Evolutionary conservation across 768 basidiomycete species (phyloP).

Genomic region (Guyanaporus albipodus): DNA sequence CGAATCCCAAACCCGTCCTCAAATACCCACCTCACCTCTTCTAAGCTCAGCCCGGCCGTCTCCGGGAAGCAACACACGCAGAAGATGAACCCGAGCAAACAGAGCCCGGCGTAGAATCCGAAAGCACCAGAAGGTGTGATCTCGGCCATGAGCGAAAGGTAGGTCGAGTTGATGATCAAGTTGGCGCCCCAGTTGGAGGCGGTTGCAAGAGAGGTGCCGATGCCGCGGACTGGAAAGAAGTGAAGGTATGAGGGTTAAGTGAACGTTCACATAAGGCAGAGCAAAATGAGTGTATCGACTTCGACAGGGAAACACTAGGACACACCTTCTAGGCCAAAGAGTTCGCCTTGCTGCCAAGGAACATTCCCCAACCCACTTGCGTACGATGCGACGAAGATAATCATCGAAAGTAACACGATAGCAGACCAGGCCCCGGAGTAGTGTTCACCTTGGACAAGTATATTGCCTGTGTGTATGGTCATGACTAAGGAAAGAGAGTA

Average conservation of each 20-base stretch:
- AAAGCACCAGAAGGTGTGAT: conserved; percentile 77
- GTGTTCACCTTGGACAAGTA: conserved; percentile 53
- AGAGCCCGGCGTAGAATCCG: conserved; percentile 72
- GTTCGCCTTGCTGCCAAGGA: conserved; percentile 85
- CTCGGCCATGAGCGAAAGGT: conserved; percentile 69
- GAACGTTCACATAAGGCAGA: not conserved
- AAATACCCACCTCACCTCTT: conserved; percentile 64
- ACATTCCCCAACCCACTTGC: conserved; percentile 77
- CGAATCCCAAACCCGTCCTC: conserved; percentile 59
- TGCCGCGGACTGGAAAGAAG: conserved; percentile 54
- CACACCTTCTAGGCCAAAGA: conserved; percentile 70
- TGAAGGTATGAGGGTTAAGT: not conserved
- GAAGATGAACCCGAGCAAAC: conserved; percentile 66
- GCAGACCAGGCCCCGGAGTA: conserved; percentile 63
- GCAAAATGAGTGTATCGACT: not conserved
- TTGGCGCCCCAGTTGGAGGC: conserved; percentile 79
- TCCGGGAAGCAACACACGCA: conserved; percentile 72
- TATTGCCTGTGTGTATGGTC: conserved; percentile 55
- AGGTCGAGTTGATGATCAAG: conserved; percentile 74
- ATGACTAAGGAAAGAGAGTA: conserved; percentile 38
- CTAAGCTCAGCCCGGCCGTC: conserved; percentile 68
- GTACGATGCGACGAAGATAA: conserved; percentile 78
- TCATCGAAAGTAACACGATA: conserved; percentile 74
- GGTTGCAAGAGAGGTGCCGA: conserved; percentile 71
- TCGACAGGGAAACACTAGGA: not conserved